Percentiles rank a stretch among this genome's conserved stretches.
phyloP scores from a whole-genome alignment of 1,284 basidiomycete species.

The Papiliotrema terrestris region DNA sequence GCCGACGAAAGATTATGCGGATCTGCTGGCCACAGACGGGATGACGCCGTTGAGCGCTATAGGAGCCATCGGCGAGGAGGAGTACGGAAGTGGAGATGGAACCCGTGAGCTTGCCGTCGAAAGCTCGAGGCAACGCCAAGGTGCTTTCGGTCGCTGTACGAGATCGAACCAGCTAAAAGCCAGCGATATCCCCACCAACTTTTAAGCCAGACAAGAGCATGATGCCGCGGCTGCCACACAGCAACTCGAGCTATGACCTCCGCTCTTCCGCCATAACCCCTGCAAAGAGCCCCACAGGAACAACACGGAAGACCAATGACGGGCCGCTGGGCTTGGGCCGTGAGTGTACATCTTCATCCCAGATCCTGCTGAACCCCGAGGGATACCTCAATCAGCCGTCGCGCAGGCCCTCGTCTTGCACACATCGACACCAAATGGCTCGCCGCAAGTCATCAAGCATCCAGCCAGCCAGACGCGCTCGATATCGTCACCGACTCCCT shows the following conservation, averaged over 20 bases:
- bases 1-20: slow-evolving; percentile 12
- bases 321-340: slow-evolving; percentile 31
- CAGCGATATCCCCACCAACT: slow-evolving; percentile 1
- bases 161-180: background rate
- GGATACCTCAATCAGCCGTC: slow-evolving; percentile 39
- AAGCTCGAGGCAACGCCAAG: too few species aligned
- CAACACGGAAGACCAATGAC: slow-evolving; percentile 5
- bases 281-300: background rate
- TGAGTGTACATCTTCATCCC: slow-evolving; percentile 20
- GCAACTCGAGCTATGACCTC: slow-evolving; percentile 29
- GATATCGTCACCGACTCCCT: slow-evolving; percentile 4
- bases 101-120: background rate
- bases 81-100: background rate
- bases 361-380: slow-evolving; percentile 10
- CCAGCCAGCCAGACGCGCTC: background rate
- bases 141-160: too few species aligned
- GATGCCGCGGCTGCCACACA: slow-evolving; percentile 20
- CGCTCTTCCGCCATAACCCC: slow-evolving; percentile 27
- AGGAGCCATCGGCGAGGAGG: slow-evolving; percentile 1
- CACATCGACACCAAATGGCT: slow-evolving; percentile 11
- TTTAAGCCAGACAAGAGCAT: background rate
- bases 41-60: slow-evolving; percentile 1
- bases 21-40: slow-evolving; percentile 14
- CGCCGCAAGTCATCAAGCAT: slow-evolving; percentile 3
- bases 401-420: slow-evolving; percentile 33